A percentile compares a stretch with the other conserved stretches of the same genome.
Evolutionary conservation across 176 grass and related monocot genomes (phyloP).

Genomic region (Oryza brachyantha): DNA sequence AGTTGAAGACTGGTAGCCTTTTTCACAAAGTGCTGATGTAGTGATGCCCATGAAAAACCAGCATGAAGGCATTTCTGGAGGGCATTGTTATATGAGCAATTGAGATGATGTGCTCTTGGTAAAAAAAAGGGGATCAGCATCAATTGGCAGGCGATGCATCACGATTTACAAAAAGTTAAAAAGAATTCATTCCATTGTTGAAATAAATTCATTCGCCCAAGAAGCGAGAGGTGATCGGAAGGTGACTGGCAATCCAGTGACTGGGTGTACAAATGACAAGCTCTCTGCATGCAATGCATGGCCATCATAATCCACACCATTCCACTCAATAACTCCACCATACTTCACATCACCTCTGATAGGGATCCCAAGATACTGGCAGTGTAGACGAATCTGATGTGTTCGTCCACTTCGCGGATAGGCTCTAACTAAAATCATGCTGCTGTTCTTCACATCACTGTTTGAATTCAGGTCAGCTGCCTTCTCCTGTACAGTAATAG

Average conservation of each 20-base stretch:
- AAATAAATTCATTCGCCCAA: constrained; percentile 61
- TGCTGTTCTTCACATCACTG: constrained; percentile 20
- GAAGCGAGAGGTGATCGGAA: constrained; percentile 58
- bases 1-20: background rate
- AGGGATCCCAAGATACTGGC: constrained; percentile 75
- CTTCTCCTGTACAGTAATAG: constrained; percentile 53
- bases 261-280: constrained; percentile 70
- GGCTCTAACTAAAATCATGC: constrained; percentile 67
- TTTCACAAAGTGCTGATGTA: background rate
- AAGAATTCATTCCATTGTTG: constrained; percentile 28
- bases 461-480: constrained; percentile 14
- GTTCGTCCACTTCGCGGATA: constrained; percentile 89
- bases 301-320: constrained; percentile 51
- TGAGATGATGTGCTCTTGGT: background rate
- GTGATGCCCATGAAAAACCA: background rate
- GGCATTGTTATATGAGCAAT: background rate
- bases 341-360: constrained; percentile 95
- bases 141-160: background rate
- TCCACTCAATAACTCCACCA: constrained; percentile 64
- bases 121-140: background rate
- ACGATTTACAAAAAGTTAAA: background rate
- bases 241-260: constrained; percentile 50
- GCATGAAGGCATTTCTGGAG: background rate
- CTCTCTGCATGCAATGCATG: constrained; percentile 80
- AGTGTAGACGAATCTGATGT: constrained; percentile 90